Percentiles rank a stretch among this genome's conserved stretches.
phyloP scores from a whole-genome alignment of 106 monocot genomes.

The Vanilla planifolia region DNA sequence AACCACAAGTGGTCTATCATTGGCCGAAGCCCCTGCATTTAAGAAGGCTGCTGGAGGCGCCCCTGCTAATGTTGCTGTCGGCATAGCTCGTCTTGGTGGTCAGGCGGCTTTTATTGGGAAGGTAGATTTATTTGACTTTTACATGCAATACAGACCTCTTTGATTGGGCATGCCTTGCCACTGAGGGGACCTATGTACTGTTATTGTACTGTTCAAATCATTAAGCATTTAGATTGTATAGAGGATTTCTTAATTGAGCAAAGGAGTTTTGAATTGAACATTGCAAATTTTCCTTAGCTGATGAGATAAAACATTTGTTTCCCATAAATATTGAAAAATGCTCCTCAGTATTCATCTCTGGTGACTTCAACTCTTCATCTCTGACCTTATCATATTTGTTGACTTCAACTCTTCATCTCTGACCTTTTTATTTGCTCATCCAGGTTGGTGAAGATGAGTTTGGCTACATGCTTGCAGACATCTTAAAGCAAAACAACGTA shows the following conservation, averaged over 20 bases:
- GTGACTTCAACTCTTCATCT: neutral
- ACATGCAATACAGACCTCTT: too few relatives aligned
- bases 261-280: too few relatives aligned
- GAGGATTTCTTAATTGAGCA: too few relatives aligned
- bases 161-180: too few relatives aligned
- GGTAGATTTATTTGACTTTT: too few relatives aligned
- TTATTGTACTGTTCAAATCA: too few relatives aligned
- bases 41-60: slow-evolving; percentile 96
- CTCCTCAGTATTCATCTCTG: neutral
- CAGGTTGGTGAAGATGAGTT: slow-evolving; percentile 99
- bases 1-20: slow-evolving; percentile 62
- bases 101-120: slow-evolving; percentile 91
- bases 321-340: too few relatives aligned
- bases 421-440: neutral
- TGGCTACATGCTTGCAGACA: slow-evolving; percentile 88
- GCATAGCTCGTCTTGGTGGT: slow-evolving; percentile 90
- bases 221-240: too few relatives aligned
- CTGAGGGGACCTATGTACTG: too few relatives aligned
- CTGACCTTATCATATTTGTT: neutral
- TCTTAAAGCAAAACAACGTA: slow-evolving; percentile 89
- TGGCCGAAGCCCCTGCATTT: slow-evolving; percentile 85
- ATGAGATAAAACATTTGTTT: too few relatives aligned
- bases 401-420: neutral
- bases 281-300: too few relatives aligned
- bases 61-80: slow-evolving; percentile 95